Percentiles rank a stretch among this genome's conserved stretches.
These are phyloP conservation scores for Porpolomopsis calyptriformis DNA, from an alignment of 768 basidiomycete genomes.

Conservation along the genomic window DNA sequence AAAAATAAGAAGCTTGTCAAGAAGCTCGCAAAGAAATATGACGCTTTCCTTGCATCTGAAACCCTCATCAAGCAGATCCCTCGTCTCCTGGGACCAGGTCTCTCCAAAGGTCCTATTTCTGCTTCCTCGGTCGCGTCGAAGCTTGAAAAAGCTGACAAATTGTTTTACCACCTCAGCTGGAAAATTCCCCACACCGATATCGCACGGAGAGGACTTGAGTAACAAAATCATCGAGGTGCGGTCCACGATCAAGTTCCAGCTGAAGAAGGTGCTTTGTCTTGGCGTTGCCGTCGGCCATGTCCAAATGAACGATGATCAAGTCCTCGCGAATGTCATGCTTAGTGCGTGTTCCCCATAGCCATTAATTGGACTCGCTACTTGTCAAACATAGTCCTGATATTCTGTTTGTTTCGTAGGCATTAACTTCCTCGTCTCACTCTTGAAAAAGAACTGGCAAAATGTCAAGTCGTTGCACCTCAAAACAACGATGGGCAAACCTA, in stretches of 20 bases:
- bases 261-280: conserved; percentile 98
- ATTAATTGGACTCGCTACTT: background rate
- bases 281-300: conserved; percentile 98
- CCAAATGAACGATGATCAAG: conserved; percentile 96
- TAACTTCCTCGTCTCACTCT: conserved; percentile 98
- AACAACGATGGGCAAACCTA: conserved; percentile 97
- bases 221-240: conserved; percentile 93
- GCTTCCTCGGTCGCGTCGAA: background rate
- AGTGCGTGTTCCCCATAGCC: conserved; percentile 36
- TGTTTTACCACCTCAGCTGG: conserved; percentile 46
- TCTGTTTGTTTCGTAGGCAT: conserved; percentile 68
- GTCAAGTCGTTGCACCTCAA: conserved; percentile 98
- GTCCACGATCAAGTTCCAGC: conserved; percentile 99
- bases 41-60: conserved; percentile 97
- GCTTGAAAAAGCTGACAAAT: background rate
- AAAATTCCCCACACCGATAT: conserved; percentile 97
- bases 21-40: conserved; percentile 99
- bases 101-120: conserved; percentile 67
- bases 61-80: conserved; percentile 99
- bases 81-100: conserved; percentile 98
- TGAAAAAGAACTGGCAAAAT: conserved; percentile 99
- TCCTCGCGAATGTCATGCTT: conserved; percentile 95
- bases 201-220: conserved; percentile 78
- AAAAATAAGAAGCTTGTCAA: conserved; percentile 99
- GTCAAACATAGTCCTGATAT: too few species aligned